Evolutionary conservation across 2,329 filamentous ascomycete species (phyloP), one percentile per base, ranked within the genome.

Genomic region (Fusarium sp.): DNA sequence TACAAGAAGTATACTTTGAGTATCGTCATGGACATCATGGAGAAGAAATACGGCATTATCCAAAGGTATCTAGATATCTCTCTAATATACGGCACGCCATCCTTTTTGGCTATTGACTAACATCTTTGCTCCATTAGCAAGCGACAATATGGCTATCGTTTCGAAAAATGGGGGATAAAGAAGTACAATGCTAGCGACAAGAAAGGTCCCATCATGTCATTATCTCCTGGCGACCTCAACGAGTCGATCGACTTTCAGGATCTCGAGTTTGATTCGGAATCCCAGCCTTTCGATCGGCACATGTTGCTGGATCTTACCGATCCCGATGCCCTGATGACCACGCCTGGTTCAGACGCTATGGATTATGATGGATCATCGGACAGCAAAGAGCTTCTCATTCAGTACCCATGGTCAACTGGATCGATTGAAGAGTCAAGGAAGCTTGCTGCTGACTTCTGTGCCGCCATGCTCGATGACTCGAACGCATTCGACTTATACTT

Each of bases 101-200:
- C 23, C 16, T 21, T 28, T n/a, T n/a, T 30, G 7, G 21, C 10
- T 19, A 25, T 45, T 51, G 16, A 41, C 67, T 67, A 30, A 60
- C 25, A 16, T 12, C 28, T 58, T 39, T 16, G 25, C 19, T 14
- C 21, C 16, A 34, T 42, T 34, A 79, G 77, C 21, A 76, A 76
- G 43, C 75, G 77, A 5, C 77, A 79, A 34, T 75, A 74, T 49
- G 72, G 76, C 16, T 77, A 79, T 48, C 69, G 72, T 18, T 70
- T 79, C 14, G 68, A 76, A 21, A 73, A 74, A 42, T 77, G 75
- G 71, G 58, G 53, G 8, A 51, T 73, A 21, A 69, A 34, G 41
- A 79, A 79, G 44, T 79, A 79, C 50, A 66, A 65, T 25, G 45
- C 62, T 5, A 45, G 34, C 34, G 73, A 74, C 6, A 74, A 74